A percentile compares a stretch with the other conserved stretches of the same genome.
These are phyloP conservation scores for Fusarium proliferatum DNA, from an alignment of 2,329 filamentous ascomycete genomes.

Conservation along the genomic window DNA sequence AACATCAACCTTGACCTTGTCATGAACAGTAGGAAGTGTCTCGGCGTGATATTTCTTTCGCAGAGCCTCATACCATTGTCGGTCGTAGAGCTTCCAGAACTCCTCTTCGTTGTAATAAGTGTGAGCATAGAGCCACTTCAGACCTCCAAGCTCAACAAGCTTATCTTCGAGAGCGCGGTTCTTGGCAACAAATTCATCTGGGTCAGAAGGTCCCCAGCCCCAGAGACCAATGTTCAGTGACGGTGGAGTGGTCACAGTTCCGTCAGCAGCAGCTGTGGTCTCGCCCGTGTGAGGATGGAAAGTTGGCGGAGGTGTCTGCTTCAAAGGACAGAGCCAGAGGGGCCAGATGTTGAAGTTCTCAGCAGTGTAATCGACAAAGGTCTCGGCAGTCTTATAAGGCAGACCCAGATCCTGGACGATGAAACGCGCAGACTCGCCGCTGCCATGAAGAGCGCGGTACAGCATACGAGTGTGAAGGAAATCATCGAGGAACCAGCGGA, in stretches of 20 bases:
- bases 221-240: constrained; percentile 79
- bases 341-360: constrained; percentile 66
- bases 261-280: constrained; percentile 39
- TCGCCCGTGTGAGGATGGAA: constrained; percentile 65
- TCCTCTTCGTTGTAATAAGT: constrained; percentile 81
- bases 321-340: constrained; percentile 69
- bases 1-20: constrained; percentile 73
- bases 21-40: constrained; percentile 73
- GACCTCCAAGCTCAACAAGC: constrained; percentile 75
- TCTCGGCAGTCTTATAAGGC: constrained; percentile 62
- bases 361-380: constrained; percentile 67
- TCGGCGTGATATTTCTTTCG: constrained; percentile 71
- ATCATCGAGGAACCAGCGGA: constrained; percentile 76
- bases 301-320: constrained; percentile 60
- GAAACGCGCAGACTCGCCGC: constrained; percentile 71
- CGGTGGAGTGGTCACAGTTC: constrained; percentile 41
- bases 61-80: constrained; percentile 70
- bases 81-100: constrained; percentile 74
- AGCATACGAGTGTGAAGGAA: constrained; percentile 80
- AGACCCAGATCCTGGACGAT: constrained; percentile 75
- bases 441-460: constrained; percentile 77
- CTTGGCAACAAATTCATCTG: constrained; percentile 70
- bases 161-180: constrained; percentile 79
- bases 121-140: constrained; percentile 90
- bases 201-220: constrained; percentile 75